Base-by-base conservation (phyloP, 2,329 filamentous ascomycete species). In the Pseudomassariella vexata region DNA sequence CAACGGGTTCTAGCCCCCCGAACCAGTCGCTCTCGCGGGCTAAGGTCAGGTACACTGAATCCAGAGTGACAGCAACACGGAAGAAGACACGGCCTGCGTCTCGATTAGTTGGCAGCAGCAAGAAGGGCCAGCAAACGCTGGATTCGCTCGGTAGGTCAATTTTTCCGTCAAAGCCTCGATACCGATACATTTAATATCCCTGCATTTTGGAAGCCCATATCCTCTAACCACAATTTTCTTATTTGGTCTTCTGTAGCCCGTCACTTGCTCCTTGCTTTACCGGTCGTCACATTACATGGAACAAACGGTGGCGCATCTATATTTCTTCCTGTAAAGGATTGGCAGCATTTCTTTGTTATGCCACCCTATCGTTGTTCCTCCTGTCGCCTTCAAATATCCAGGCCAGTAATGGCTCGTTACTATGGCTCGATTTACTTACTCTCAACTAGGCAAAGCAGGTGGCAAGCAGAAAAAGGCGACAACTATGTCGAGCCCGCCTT, bases 21-120 rank as follows among this genome's bases (percentile, higher is more conserved):
- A 25, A 33, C 10, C 39, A 39, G n/a, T 21, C 32, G 12, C 43
- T 35, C 9, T 47, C 53, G 14, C 45, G 51, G 19, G 49, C 51
- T 5, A 49, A 47, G 15, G 42, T 55, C 7, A 46, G 48, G n/a
- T 53, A 47, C 24, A 35, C 48, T n/a, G 44, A 36, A 19, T 31
- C 32, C 32, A 36, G 17, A 42, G 39, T 30, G 42, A 42, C 15
- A 39, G 19, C 36, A 6, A 32, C 32, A 21, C 26, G 27, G 5
- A 20, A 23, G 18, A 35, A 38, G n/a, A 19, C 29, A n/a, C n/a
- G n/a, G n/a, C n/a, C n/a, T 11, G 18, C 37, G 9, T 36, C 34
- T 35, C 32, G 24, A 23, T 26, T 35, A 19, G 31, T 34, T 21
- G 30, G 38, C 21, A 29, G 28, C 12, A 35, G 28, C 12, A 35